Percentiles rank a stretch among this genome's conserved stretches.
Conservation (phyloP, 73 alveolate genomes). For the Paramecium caudatum region DNA sequence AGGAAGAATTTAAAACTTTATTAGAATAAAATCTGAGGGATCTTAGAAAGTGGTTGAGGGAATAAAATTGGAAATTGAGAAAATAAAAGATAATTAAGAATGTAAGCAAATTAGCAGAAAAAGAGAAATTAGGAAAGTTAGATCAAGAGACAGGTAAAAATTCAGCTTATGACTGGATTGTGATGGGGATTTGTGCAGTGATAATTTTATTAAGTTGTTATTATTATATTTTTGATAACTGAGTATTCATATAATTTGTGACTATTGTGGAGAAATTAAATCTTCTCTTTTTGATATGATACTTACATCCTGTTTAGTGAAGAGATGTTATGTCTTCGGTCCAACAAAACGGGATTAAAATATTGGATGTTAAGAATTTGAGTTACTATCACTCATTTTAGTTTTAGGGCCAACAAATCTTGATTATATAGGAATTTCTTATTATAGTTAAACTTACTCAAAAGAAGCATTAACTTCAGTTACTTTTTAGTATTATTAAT, state of each 20-base stretch:
- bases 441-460: neutral
- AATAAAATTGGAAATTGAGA: slow-evolving; percentile 31
- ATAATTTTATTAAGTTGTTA: neutral
- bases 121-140: neutral
- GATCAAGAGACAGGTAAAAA: slow-evolving; percentile 5
- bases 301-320: neutral
- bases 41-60: slow-evolving; percentile 48
- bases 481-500: neutral
- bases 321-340: neutral
- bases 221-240: slow-evolving; percentile 44
- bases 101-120: slow-evolving; percentile 25
- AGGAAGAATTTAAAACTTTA: slow-evolving; percentile 52
- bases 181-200: slow-evolving; percentile 4
- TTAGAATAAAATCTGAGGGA: slow-evolving; percentile 6
- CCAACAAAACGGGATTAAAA: slow-evolving; percentile 40
- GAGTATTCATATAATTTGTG: slow-evolving; percentile 30
- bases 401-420: slow-evolving; percentile 36
- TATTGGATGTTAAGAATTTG: neutral
- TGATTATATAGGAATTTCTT: neutral
- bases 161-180: slow-evolving; percentile 17
- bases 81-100: slow-evolving; percentile 17
- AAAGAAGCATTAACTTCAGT: slow-evolving; percentile 24
- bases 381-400: neutral
- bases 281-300: slow-evolving; percentile 8
- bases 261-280: neutral